phyloP scores from a whole-genome alignment of 2,329 filamentous ascomycete genomes.

The Talaromyces funiculosus region DNA sequence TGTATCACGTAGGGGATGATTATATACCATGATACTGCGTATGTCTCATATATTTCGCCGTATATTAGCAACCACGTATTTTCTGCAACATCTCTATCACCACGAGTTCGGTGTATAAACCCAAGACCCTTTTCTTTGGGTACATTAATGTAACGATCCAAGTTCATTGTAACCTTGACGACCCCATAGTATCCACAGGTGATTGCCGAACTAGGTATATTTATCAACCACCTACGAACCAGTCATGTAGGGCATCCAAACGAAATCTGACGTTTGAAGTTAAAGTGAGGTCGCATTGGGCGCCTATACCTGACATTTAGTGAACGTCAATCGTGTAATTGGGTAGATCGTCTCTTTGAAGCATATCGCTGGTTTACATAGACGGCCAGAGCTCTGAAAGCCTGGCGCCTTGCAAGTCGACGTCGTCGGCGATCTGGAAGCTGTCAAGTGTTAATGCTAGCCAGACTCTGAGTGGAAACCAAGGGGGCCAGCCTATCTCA shows the following conservation, averaged over 20 bases:
- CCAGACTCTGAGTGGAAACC: neutral
- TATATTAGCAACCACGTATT: constrained; percentile 5
- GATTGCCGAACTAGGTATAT: neutral
- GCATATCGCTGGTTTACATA: neutral
- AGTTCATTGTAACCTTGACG: neutral
- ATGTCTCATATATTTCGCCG: neutral
- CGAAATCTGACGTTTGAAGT: neutral
- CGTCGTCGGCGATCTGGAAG: neutral
- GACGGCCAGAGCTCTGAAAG: neutral
- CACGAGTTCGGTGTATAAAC: neutral
- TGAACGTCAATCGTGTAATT: constrained; percentile 2
- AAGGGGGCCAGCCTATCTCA: neutral
- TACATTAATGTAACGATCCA: neutral
- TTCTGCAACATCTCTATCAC: neutral
- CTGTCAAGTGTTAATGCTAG: neutral
- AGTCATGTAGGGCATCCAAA: neutral
- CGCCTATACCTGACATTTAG: neutral
- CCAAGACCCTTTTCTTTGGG: neutral
- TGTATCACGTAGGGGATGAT: neutral
- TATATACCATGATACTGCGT: neutral
- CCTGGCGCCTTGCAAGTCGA: neutral
- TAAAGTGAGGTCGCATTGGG: constrained; percentile 4
- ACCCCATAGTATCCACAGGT: neutral
- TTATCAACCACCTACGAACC: neutral
- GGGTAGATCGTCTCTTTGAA: neutral